These are phyloP conservation scores for Phytophthora multivora DNA, from an alignment of 352 stramenopile genomes.

Conservation along the genomic window DNA sequence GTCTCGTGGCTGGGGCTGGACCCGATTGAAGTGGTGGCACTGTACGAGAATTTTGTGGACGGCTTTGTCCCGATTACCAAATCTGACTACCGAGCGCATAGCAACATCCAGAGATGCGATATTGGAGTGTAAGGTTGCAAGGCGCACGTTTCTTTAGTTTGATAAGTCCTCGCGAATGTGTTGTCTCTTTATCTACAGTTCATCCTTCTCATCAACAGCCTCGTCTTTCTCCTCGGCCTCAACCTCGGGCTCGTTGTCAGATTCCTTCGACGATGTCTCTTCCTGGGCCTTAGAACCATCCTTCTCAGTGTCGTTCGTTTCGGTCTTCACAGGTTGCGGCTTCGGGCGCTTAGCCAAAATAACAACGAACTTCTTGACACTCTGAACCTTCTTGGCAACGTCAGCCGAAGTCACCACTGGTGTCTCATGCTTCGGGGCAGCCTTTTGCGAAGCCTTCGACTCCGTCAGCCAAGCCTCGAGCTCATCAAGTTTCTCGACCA, in stretches of 20 bases:
- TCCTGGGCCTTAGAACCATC: slow-evolving; percentile 38
- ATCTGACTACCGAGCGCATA: slow-evolving; percentile 32
- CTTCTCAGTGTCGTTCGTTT: slow-evolving; percentile 46
- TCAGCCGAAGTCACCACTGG: slow-evolving; percentile 89
- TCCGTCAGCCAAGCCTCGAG: slow-evolving; percentile 85
- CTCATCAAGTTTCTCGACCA: slow-evolving; percentile 87
- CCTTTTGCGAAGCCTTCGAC: slow-evolving; percentile 64
- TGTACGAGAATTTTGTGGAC: slow-evolving; percentile 44
- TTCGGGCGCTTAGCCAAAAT: slow-evolving; percentile 84
- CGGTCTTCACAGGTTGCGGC: slow-evolving; percentile 52
- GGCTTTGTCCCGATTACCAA: slow-evolving; percentile 53
- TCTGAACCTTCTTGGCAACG: slow-evolving; percentile 85
- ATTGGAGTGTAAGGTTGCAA: slow-evolving; percentile 15
- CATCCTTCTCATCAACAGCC: slow-evolving; percentile 46
- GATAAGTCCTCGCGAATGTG: slow-evolving; percentile 24
- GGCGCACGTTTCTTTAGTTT: slow-evolving; percentile 29
- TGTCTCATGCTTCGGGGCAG: slow-evolving; percentile 70
- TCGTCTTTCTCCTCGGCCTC: slow-evolving; percentile 33
- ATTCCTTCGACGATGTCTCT: slow-evolving; percentile 29
- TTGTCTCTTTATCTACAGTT: slow-evolving; percentile 57
- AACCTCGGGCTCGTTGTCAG: slow-evolving; percentile 24
- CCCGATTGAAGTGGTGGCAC: slow-evolving; percentile 34
- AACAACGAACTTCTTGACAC: slow-evolving; percentile 83
- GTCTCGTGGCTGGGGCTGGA: slow-evolving; percentile 37
- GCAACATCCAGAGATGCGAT: not conserved